Percentiles rank a stretch among this genome's conserved stretches.
These are phyloP conservation scores for Saccharomycopsis guyanensis DNA, from an alignment of 805 yeast genomes.

Conservation along the genomic window DNA sequence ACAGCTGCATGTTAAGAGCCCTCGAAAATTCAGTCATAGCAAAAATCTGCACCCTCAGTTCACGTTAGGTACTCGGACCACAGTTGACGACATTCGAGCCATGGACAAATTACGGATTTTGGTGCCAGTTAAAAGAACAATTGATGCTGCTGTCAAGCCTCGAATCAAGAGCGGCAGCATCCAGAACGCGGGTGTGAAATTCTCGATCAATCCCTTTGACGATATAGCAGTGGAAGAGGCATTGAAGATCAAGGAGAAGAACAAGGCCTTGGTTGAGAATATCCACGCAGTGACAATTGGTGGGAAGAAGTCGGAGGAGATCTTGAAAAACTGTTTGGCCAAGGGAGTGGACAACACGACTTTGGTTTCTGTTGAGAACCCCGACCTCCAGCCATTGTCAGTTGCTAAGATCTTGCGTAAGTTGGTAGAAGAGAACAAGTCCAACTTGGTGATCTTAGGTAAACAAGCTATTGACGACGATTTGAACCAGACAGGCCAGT, in stretches of 20 bases:
- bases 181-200: slow-evolving; percentile 85
- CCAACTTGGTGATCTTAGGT: slow-evolving; percentile 83
- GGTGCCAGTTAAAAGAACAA: slow-evolving; percentile 92
- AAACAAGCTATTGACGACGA: slow-evolving; percentile 97
- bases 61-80: no score
- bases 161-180: slow-evolving; percentile 78
- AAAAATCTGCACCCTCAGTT: neutral
- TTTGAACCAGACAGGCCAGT: slow-evolving; percentile 91
- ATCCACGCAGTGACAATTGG: slow-evolving; percentile 93
- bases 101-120: slow-evolving; percentile 54
- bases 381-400: slow-evolving; percentile 73
- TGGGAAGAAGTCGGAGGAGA: slow-evolving; percentile 77
- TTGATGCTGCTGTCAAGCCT: slow-evolving; percentile 91
- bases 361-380: slow-evolving; percentile 67
- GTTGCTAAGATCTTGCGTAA: slow-evolving; percentile 80
- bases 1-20: neutral
- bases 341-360: slow-evolving; percentile 90
- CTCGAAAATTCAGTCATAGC: neutral
- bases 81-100: no score
- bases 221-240: slow-evolving; percentile 98
- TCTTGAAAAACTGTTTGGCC: slow-evolving; percentile 83
- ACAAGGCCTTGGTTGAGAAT: slow-evolving; percentile 61
- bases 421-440: slow-evolving; percentile 58
- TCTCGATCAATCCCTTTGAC: slow-evolving; percentile 92
- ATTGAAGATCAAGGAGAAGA: slow-evolving; percentile 58